Percentiles rank a stretch among this genome's conserved stretches.
Evolutionary conservation across 179 eudicot species (phyloP).

Genomic region (Patellifolia procumbens): DNA sequence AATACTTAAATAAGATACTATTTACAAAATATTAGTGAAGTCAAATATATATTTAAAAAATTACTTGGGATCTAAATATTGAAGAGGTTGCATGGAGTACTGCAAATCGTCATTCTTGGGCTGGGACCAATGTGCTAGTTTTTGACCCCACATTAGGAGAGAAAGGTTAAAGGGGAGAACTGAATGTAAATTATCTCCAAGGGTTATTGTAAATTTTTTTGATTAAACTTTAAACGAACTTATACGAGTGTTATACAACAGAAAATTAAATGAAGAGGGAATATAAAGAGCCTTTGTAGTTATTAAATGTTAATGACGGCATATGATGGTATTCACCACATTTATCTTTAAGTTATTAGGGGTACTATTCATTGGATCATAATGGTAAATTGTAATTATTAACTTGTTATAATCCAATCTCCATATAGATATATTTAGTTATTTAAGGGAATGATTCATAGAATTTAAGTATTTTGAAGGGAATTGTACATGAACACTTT

Average conservation of each 20-base stretch:
- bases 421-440: not conserved
- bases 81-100: conserved; percentile 34
- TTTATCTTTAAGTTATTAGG: conserved; percentile 1
- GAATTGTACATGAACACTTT: too few species aligned
- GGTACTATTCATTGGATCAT: conserved; percentile 6
- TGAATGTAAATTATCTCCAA: conserved; percentile 5
- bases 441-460: too few species aligned
- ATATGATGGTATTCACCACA: conserved; percentile 27
- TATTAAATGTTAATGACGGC: conserved; percentile 29
- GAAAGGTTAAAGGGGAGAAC: not conserved
- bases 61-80: conserved; percentile 51
- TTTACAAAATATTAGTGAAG: too few species aligned
- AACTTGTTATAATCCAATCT: too few species aligned
- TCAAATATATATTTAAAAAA: not conserved
- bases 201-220: conserved; percentile 2
- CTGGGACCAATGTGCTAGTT: conserved; percentile 27
- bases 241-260: conserved; percentile 4
- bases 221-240: not conserved
- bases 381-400: not conserved
- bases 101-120: conserved; percentile 38
- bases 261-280: conserved; percentile 28
- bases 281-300: conserved; percentile 18
- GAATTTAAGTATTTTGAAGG: too few species aligned
- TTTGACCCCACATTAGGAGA: conserved; percentile 30
- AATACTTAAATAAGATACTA: too few species aligned